Evolutionary conservation across 371 early-diverging fungal genomes (phyloP).

Genomic region (Apophysomyces trapeziformis): DNA sequence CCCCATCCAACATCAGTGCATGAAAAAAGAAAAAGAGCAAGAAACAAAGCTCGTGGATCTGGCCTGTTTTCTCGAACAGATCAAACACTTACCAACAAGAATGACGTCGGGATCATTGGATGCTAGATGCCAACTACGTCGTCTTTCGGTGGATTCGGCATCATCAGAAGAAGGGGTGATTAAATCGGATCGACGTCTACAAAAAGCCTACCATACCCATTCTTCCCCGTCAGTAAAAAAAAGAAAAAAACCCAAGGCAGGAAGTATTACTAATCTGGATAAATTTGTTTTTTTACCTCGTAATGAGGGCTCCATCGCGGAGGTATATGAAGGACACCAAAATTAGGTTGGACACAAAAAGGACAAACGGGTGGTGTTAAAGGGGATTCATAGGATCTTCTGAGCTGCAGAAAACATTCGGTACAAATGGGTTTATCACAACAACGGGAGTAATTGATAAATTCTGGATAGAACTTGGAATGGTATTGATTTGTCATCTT

Average conservation of each 20-base stretch:
- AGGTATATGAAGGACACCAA: slow-evolving; percentile 79
- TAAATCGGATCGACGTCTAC: slow-evolving; percentile 22
- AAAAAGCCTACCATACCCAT: slow-evolving; percentile 17
- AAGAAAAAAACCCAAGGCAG: too few relatives aligned
- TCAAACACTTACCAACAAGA: slow-evolving; percentile 25
- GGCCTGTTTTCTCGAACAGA: too few relatives aligned
- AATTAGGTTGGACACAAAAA: slow-evolving; percentile 81
- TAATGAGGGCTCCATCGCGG: slow-evolving; percentile 32
- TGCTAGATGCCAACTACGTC: slow-evolving; percentile 22
- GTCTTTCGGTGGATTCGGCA: not conserved
- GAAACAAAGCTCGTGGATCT: too few relatives aligned
- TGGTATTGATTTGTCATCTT: too few relatives aligned
- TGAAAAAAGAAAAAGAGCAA: too few relatives aligned
- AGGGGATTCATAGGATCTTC: slow-evolving; percentile 59
- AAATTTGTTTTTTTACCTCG: slow-evolving; percentile 4
- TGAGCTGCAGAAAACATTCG: slow-evolving; percentile 92
- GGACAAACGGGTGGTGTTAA: slow-evolving; percentile 73
- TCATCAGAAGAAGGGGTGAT: not conserved
- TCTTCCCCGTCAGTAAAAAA: too few relatives aligned
- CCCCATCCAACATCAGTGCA: not conserved
- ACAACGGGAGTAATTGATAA: slow-evolving; percentile 88
- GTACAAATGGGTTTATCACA: slow-evolving; percentile 93
- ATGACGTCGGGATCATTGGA: slow-evolving; percentile 39
- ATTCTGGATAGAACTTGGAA: slow-evolving; percentile 79
- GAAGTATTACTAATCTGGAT: too few relatives aligned